Conservation (phyloP, 257 asterid species). For the Solanum virginianum region DNA sequence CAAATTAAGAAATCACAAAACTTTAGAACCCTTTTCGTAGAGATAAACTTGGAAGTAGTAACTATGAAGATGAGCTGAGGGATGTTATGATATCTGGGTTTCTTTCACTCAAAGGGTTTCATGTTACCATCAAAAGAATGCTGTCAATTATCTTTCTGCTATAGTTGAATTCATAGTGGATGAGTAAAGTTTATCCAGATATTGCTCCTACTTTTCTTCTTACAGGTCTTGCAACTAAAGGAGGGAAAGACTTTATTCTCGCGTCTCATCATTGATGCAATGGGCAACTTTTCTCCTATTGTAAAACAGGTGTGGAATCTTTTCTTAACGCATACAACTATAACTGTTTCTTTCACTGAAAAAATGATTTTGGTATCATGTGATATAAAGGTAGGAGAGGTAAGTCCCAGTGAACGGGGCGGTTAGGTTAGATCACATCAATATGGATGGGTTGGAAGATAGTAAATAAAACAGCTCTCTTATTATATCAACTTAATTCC, state of each 20-base stretch:
- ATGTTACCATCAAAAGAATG: background rate
- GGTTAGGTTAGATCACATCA: background rate
- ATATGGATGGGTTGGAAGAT: background rate
- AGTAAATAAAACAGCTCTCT: background rate
- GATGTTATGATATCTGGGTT: background rate
- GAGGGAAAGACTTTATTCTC: slow-evolving; percentile 68
- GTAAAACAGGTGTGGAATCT: slow-evolving; percentile 63
- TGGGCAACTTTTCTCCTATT: slow-evolving; percentile 97
- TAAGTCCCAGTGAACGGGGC: background rate
- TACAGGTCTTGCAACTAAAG: slow-evolving; percentile 54
- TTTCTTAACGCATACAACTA: background rate
- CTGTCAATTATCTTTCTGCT: background rate
- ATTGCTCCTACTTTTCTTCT: background rate
- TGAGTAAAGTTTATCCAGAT: background rate
- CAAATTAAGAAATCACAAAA: background rate
- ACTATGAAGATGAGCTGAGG: background rate
- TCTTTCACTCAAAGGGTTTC: background rate
- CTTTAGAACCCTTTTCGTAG: background rate
- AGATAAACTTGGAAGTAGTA: background rate
- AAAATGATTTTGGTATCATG: background rate
- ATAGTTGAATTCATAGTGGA: background rate
- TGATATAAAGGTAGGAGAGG: background rate
- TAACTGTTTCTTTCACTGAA: background rate
- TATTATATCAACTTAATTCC: background rate
- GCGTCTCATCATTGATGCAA: slow-evolving; percentile 79